A percentile compares a stretch with the other conserved stretches of the same genome.
These are phyloP conservation scores for Hanseniaspora vineae DNA, from an alignment of 805 yeast species.

Conservation along the genomic window DNA sequence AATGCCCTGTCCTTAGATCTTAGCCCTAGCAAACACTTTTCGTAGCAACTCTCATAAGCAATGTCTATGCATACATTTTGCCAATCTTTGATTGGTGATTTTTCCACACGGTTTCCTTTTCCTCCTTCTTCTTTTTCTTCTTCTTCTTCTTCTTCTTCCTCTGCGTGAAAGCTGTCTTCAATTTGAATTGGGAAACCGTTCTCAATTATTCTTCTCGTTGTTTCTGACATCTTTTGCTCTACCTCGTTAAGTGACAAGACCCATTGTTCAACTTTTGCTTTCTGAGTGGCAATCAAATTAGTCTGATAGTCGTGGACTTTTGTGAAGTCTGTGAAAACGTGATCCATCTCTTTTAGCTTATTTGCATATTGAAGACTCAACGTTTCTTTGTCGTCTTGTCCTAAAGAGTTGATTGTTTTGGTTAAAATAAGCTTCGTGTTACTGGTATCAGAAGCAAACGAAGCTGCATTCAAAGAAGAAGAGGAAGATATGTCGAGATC, in stretches of 20 bases:
- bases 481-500: slow-evolving; percentile 12
- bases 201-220: no score
- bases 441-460: background rate
- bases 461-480: no score
- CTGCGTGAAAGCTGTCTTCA: no score
- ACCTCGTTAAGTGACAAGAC: no score
- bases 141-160: no score
- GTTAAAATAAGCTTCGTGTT: background rate
- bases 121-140: no score
- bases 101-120: no score
- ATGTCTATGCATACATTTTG: no score
- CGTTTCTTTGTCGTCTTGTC: slow-evolving; percentile 4
- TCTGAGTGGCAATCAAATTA: slow-evolving; percentile 5
- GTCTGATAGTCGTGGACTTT: slow-evolving; percentile 25
- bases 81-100: no score
- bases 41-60: slow-evolving; percentile 27
- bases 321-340: slow-evolving; percentile 26
- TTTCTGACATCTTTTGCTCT: no score
- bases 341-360: slow-evolving; percentile 14
- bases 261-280: no score
- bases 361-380: slow-evolving; percentile 5
- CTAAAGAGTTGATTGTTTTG: slow-evolving; percentile 7
- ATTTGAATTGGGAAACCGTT: no score
- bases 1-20: slow-evolving; percentile 57
- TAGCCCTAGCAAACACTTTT: slow-evolving; percentile 12